These are phyloP conservation scores for Daldinia vernicosa DNA, from an alignment of 495 filamentous ascomycete genomes.

Conservation along the genomic window DNA sequence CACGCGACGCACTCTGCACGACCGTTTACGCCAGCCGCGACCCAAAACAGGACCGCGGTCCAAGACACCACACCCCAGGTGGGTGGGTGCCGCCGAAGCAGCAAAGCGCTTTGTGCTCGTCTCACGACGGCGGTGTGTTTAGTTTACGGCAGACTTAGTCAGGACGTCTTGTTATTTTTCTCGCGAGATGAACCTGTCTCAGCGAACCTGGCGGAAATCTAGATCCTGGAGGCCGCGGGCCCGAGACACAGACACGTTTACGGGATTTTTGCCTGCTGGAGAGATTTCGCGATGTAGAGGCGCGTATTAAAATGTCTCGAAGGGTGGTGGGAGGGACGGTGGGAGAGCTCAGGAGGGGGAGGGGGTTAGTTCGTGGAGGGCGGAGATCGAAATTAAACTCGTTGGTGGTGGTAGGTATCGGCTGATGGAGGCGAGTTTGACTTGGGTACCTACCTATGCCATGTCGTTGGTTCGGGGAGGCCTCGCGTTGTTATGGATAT, in stretches of 20 bases:
- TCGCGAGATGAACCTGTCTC: constrained; percentile 27
- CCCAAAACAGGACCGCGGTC: not conserved
- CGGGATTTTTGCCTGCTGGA: not conserved
- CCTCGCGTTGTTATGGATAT: not conserved
- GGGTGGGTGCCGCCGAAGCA: not conserved
- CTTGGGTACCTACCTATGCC: not conserved
- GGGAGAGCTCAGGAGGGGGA: not conserved
- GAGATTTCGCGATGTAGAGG: not conserved
- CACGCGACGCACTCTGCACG: constrained; percentile 39
- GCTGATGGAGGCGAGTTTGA: not conserved
- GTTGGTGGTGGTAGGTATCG: not conserved
- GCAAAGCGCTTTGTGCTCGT: too few species aligned
- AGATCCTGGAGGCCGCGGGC: not conserved
- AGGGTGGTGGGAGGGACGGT: not conserved
- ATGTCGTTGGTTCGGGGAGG: not conserved
- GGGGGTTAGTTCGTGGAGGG: not conserved
- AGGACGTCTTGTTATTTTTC: constrained; percentile 4
- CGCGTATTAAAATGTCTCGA: not conserved
- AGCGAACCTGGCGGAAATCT: not conserved
- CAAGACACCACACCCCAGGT: too few species aligned
- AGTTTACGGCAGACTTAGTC: not conserved
- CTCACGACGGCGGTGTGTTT: not conserved
- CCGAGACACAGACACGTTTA: constrained; percentile 27
- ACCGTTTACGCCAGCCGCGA: constrained; percentile 36
- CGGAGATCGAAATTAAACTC: not conserved